Evolutionary conservation across 225 moss, liverwort and hornwort genomes (phyloP).

Genomic region (Straminergon stramineum): DNA sequence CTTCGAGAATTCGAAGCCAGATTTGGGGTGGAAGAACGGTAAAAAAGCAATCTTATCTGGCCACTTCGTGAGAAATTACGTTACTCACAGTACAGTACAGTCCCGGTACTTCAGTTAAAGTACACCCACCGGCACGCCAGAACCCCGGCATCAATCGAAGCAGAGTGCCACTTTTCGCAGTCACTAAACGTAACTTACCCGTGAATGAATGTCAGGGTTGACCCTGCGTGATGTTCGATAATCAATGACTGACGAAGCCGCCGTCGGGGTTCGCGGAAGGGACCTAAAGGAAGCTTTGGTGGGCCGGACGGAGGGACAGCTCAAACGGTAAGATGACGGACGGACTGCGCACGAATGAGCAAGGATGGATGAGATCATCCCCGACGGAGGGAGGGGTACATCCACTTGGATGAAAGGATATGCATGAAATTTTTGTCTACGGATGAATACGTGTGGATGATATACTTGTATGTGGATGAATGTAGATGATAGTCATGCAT

Average conservation of each 20-base stretch:
- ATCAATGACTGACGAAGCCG: neutral
- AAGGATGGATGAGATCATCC: neutral
- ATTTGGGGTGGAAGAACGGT: neutral
- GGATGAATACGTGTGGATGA: neutral
- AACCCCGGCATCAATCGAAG: neutral
- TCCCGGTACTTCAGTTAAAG: neutral
- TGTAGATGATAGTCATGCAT: neutral
- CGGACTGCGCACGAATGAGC: neutral
- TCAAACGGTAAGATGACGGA: neutral
- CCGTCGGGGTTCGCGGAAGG: neutral
- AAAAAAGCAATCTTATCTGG: neutral
- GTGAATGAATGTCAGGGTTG: neutral
- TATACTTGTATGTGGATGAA: neutral
- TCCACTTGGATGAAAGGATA: neutral
- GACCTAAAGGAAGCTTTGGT: neutral
- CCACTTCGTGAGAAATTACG: neutral
- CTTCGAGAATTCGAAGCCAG: neutral
- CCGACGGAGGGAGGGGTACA: no score
- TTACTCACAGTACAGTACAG: neutral
- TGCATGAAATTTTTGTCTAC: neutral
- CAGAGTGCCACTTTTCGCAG: neutral
- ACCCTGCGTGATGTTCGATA: neutral
- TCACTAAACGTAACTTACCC: neutral
- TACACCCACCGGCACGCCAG: neutral
- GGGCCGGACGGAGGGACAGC: neutral